These are phyloP conservation scores for Tetracentron sinense DNA, from an alignment of 164 flowering plant species.

Conservation along the genomic window DNA sequence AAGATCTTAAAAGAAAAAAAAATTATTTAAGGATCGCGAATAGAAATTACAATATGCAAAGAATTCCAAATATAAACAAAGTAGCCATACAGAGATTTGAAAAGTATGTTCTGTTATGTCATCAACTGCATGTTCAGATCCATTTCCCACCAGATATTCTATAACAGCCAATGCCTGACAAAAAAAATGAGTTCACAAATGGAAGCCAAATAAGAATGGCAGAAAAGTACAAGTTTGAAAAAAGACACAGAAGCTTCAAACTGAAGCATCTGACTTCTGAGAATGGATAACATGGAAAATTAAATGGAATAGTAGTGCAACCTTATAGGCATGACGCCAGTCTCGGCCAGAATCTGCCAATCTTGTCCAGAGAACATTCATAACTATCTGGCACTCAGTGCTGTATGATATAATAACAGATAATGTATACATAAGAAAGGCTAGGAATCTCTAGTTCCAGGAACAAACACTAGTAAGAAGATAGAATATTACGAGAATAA, in stretches of 20 bases:
- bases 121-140: constrained; percentile 96
- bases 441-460: constrained; percentile 4
- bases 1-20: not conserved
- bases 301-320: constrained; percentile 14
- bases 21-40: not conserved
- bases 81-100: constrained; percentile 69
- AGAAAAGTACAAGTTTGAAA: not conserved
- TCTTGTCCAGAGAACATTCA: constrained; percentile 94
- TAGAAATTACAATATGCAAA: not conserved
- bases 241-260: not conserved
- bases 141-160: constrained; percentile 90
- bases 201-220: not conserved
- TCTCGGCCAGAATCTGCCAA: constrained; percentile 77
- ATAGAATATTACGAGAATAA: not conserved
- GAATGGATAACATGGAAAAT: not conserved
- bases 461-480: constrained; percentile 1
- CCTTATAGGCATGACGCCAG: constrained; percentile 99
- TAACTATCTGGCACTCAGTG: constrained; percentile 86
- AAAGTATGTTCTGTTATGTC: constrained; percentile 92
- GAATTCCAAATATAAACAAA: not conserved
- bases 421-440: constrained; percentile 3
- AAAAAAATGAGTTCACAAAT: constrained; percentile 5
- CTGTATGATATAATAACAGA: constrained; percentile 37
- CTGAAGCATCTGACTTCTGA: not conserved
- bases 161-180: constrained; percentile 87